Evolutionary conservation across 1,284 basidiomycete species (phyloP).

Genomic region (Clitocybe nebularis): DNA sequence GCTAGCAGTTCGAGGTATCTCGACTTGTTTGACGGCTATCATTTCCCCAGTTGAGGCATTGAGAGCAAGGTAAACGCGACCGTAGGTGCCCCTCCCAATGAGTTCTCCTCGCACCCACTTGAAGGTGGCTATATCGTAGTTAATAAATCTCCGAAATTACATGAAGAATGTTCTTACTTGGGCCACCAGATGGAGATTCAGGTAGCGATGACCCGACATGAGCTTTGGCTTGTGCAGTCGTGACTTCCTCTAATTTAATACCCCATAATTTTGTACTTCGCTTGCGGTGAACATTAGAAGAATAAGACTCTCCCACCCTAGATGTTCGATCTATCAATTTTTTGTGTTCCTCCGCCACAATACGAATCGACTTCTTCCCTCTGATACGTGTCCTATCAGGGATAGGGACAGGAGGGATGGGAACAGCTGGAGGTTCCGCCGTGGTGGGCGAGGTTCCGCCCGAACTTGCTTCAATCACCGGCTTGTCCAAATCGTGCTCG

Average conservation of each 20-base stretch:
- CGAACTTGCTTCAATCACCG: constrained; percentile 83
- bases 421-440: constrained; percentile 48
- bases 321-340: constrained; percentile 62
- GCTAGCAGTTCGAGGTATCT: constrained; percentile 85
- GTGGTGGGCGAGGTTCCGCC: constrained; percentile 77
- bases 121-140: constrained; percentile 69
- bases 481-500: constrained; percentile 93
- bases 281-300: constrained; percentile 58
- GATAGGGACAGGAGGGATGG: constrained; percentile 33
- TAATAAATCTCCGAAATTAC: constrained; percentile 11
- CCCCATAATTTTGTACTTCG: constrained; percentile 97
- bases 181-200: constrained; percentile 54
- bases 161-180: constrained; percentile 45
- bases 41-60: constrained; percentile 99
- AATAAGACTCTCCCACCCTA: constrained; percentile 39
- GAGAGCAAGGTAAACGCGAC: constrained; percentile 92
- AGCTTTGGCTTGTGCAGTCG: constrained; percentile 57
- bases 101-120: constrained; percentile 98
- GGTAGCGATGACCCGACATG: constrained; percentile 42
- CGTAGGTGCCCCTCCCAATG: constrained; percentile 96
- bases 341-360: constrained; percentile 84
- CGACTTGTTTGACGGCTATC: constrained; percentile 99
- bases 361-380: constrained; percentile 86
- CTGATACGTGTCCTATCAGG: constrained; percentile 39
- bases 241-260: constrained; percentile 90